Percentiles rank a stretch among this genome's conserved stretches.
Conservation (phyloP, 2,329 filamentous ascomycete species). For the Ceratocystis alfenasii region DNA sequence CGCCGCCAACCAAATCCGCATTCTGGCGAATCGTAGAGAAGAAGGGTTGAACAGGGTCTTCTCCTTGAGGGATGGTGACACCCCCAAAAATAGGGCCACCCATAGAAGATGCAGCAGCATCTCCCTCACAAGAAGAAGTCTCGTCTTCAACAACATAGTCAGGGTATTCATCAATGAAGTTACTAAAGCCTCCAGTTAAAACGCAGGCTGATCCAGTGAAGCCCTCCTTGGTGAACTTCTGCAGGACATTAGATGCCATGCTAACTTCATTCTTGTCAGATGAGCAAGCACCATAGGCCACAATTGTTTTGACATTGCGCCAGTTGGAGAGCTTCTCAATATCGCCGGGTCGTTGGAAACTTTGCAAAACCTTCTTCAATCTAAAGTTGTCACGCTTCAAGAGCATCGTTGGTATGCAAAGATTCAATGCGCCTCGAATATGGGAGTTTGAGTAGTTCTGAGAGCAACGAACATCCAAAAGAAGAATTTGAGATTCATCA, state of each 20-base stretch:
- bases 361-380: constrained; percentile 73
- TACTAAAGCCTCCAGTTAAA: constrained; percentile 67
- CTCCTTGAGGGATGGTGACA: constrained; percentile 61
- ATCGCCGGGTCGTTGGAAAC: constrained; percentile 62
- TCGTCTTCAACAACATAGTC: constrained; percentile 44
- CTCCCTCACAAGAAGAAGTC: constrained; percentile 28
- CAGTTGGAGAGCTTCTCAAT: constrained; percentile 64
- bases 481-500: constrained; percentile 29
- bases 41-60: constrained; percentile 64
- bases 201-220: constrained; percentile 65
- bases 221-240: constrained; percentile 80
- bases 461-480: constrained; percentile 75
- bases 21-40: constrained; percentile 95
- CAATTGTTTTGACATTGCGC: constrained; percentile 60
- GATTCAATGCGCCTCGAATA: constrained; percentile 69
- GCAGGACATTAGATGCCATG: constrained; percentile 73
- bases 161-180: constrained; percentile 58
- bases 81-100: constrained; percentile 68
- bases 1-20: constrained; percentile 85
- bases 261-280: constrained; percentile 67
- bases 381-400: constrained; percentile 86
- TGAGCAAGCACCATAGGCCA: constrained; percentile 78
- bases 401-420: constrained; percentile 90
- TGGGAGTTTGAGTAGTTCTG: constrained; percentile 67
- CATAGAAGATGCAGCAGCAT: constrained; percentile 35